Conservation (phyloP, 768 basidiomycete species). For the Boletus speciosus region DNA sequence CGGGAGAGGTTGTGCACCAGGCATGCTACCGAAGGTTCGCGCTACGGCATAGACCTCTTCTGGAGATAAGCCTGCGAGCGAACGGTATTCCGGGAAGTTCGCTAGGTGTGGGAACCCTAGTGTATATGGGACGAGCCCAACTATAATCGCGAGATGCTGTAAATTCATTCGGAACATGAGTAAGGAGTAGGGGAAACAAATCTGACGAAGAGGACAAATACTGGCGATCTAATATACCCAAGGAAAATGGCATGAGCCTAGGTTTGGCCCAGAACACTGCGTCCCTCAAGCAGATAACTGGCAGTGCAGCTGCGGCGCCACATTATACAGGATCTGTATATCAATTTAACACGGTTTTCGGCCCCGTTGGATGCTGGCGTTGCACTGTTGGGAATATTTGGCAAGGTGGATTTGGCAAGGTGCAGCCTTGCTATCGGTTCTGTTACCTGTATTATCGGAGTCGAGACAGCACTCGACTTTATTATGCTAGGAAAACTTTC, state of each 20-base stretch:
- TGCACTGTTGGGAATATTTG: not conserved
- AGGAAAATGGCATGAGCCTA: not conserved
- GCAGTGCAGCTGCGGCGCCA: not conserved
- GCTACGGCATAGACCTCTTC: slow-evolving; percentile 13
- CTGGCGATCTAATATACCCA: not conserved
- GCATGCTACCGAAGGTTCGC: slow-evolving; percentile 13
- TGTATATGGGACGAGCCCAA: slow-evolving; percentile 4
- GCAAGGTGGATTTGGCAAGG: not conserved
- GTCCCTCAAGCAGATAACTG: not conserved
- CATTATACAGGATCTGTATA: not conserved
- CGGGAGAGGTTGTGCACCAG: slow-evolving; percentile 24
- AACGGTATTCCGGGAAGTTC: slow-evolving; percentile 18
- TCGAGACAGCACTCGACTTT: not conserved
- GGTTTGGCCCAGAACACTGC: not conserved
- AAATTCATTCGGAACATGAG: not conserved
- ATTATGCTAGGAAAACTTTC: too few relatives aligned
- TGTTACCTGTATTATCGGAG: not conserved
- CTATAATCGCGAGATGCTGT: slow-evolving; percentile 3
- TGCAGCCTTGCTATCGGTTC: not conserved
- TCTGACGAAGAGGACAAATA: not conserved
- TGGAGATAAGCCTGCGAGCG: slow-evolving; percentile 16
- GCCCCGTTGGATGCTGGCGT: not conserved
- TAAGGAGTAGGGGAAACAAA: not conserved
- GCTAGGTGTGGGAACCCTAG: slow-evolving; percentile 11
- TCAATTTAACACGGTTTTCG: too few relatives aligned